Evolutionary conservation across 306 rosid genomes (phyloP), one percentile per base, ranked within the genome.

Genomic region (Morella rubra): DNA sequence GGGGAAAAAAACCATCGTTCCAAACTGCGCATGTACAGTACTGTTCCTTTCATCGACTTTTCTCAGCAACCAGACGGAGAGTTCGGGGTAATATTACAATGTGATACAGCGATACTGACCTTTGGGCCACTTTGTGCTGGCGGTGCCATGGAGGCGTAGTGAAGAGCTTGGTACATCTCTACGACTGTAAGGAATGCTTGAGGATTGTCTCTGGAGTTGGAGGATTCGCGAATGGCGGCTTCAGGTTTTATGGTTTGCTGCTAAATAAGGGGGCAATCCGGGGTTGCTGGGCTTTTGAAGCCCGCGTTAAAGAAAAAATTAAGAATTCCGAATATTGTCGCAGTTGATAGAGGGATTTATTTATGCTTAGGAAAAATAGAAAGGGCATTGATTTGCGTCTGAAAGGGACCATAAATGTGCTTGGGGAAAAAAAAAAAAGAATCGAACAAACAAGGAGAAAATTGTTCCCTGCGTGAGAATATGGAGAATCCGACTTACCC

Each of bases 121-220:
- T 73, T 84, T 3, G 79, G 82, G 60, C 74, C 59, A 53, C 55
- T 72, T 32, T 69, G 6, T 3, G 77, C 16, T 40, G 82, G 82
- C 5, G 86, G 50, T 71, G 77, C 87, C 71, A 75, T 66, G 73
- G 84, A 80, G 54, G 72, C 68, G 58, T 62, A 71, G 16, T 80
- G 87, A 45, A 87, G 85, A 80, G 77, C 59, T 47, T 80, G 76
- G 72, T 77, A 75, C 90, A 91, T 89, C 20, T 54, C 47, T 49
- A 6, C 46, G 49, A 65, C 24, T 1, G 49, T 3, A 15, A 64
- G 1, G 11, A 49, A 49, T 9, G 53, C 53, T 4, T 9, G 16
- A 4, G 11, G 53, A 15, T 49, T 12, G 16, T 49, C 16, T 49
- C 53, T 49, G 53, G 53, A 54, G 4, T 54, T 54, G 7, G 37